Conservation (phyloP, 2,329 filamentous ascomycete genomes). For the Tetracladium maxilliforme region DNA sequence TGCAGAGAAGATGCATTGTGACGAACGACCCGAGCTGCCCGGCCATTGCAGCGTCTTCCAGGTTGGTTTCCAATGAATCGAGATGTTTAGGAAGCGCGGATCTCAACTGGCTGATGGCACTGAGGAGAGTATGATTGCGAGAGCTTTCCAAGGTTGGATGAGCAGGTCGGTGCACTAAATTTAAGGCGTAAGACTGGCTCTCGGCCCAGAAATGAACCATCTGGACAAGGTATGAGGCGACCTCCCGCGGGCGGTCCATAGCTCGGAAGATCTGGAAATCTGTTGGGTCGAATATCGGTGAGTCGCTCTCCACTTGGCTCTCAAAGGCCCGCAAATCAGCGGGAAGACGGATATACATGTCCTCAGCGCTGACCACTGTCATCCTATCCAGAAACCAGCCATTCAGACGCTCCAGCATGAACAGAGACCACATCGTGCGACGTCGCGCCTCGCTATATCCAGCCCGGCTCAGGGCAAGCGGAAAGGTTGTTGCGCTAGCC, state of each 20-base stretch:
- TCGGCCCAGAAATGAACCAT: too few species aligned
- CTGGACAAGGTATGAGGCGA: too few species aligned
- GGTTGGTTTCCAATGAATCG: conserved; percentile 36
- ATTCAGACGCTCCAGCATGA: conserved; percentile 53
- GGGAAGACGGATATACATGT: conserved; percentile 54
- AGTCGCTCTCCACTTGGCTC: conserved; percentile 35
- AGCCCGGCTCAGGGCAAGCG: conserved; percentile 39
- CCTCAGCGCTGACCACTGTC: conserved; percentile 43
- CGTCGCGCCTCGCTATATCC: conserved; percentile 52
- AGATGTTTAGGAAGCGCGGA: conserved; percentile 38
- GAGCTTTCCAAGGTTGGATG: too few species aligned
- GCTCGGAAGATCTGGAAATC: conserved; percentile 21
- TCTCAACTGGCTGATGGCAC: too few species aligned
- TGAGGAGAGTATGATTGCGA: too few species aligned
- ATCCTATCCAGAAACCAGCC: conserved; percentile 37
- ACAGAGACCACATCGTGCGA: conserved; percentile 59
- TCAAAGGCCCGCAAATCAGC: conserved; percentile 47
- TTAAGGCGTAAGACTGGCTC: too few species aligned
- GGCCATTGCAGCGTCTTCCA: conserved; percentile 35
- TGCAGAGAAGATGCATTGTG: conserved; percentile 52
- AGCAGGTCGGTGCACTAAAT: too few species aligned
- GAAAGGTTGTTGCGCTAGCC: too few species aligned
- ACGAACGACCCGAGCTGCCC: conserved; percentile 44
- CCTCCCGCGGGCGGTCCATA: too few species aligned
- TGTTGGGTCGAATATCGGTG: conserved; percentile 43